Evolutionary conservation across 345 rosid species (phyloP).

Genomic region (Anacardium occidentale): DNA sequence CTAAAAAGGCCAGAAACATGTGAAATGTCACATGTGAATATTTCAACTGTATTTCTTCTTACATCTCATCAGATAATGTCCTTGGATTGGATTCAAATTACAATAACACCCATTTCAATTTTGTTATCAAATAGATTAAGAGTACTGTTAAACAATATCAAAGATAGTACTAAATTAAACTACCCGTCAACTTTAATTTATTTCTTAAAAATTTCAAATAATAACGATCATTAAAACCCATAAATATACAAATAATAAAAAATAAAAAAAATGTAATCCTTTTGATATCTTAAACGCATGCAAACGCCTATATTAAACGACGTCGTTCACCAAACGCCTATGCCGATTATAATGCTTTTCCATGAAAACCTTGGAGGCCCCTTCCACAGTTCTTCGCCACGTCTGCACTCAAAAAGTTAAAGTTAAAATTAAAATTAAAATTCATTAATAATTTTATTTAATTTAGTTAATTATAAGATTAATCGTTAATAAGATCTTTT

Average conservation of each 20-base stretch:
- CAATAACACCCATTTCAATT: too few relatives aligned
- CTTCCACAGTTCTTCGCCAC: constrained; percentile 83
- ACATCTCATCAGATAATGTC: neutral
- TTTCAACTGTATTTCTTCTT: neutral
- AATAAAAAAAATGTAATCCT: neutral
- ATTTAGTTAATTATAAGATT: too few relatives aligned
- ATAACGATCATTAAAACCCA: too few relatives aligned
- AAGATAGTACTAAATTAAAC: too few relatives aligned
- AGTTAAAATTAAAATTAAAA: neutral
- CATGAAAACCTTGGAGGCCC: constrained; percentile 70
- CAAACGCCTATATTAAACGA: constrained; percentile 15
- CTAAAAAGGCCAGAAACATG: constrained; percentile 3
- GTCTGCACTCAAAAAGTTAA: constrained; percentile 41
- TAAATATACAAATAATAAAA: neutral
- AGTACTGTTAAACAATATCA: too few relatives aligned
- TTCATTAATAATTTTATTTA: too few relatives aligned
- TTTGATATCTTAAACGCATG: neutral
- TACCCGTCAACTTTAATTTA: too few relatives aligned
- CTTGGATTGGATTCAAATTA: too few relatives aligned
- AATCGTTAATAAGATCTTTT: too few relatives aligned
- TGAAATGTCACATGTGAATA: constrained; percentile 19
- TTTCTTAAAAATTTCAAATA: too few relatives aligned
- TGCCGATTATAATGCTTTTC: constrained; percentile 82
- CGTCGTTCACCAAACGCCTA: constrained; percentile 71
- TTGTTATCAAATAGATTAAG: too few relatives aligned